Evolutionary conservation across 2,329 filamentous ascomycete genomes (phyloP).

Genomic region (Phialophora macrospora): DNA sequence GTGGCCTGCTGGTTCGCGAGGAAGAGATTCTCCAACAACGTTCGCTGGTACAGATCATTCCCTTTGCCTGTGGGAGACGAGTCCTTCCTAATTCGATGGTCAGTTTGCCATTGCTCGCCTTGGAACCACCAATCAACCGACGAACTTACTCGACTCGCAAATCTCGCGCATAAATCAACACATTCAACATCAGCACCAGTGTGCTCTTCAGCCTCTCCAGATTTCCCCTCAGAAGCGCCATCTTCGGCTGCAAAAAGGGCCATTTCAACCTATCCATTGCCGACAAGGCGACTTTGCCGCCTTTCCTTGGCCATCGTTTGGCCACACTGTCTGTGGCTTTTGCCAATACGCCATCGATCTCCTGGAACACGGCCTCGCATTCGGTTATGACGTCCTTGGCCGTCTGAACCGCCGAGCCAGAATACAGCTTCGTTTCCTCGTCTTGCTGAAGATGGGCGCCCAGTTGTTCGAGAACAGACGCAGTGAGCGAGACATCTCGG

Average conservation of each 20-base stretch:
- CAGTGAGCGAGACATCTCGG: slow-evolving; percentile 42
- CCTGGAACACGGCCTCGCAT: slow-evolving; percentile 40
- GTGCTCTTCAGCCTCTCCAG: slow-evolving; percentile 45
- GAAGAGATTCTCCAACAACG: slow-evolving; percentile 21
- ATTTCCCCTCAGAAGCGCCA: slow-evolving; percentile 41
- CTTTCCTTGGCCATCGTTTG: slow-evolving; percentile 14
- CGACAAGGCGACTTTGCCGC: slow-evolving; percentile 20
- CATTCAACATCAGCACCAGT: slow-evolving; percentile 42
- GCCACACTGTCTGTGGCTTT: slow-evolving; percentile 27
- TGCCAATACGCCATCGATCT: slow-evolving; percentile 36
- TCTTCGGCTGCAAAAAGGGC: slow-evolving; percentile 37
- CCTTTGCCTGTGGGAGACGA: neutral
- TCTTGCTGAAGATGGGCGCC: slow-evolving; percentile 39
- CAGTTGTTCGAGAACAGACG: slow-evolving; percentile 40
- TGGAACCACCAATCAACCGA: neutral
- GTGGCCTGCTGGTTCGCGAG: slow-evolving; percentile 22
- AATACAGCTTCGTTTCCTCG: slow-evolving; percentile 36
- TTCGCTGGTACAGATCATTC: slow-evolving; percentile 12
- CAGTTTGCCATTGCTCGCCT: neutral
- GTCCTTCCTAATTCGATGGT: neutral
- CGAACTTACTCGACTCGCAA: slow-evolving; percentile 21
- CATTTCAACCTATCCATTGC: slow-evolving; percentile 33
- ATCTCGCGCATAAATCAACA: slow-evolving; percentile 43
- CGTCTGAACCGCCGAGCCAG: slow-evolving; percentile 31
- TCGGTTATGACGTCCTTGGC: slow-evolving; percentile 36